phyloP scores from a whole-genome alignment of 1,139 yeast genomes.

The Scheffersomyces cryptocercus region DNA sequence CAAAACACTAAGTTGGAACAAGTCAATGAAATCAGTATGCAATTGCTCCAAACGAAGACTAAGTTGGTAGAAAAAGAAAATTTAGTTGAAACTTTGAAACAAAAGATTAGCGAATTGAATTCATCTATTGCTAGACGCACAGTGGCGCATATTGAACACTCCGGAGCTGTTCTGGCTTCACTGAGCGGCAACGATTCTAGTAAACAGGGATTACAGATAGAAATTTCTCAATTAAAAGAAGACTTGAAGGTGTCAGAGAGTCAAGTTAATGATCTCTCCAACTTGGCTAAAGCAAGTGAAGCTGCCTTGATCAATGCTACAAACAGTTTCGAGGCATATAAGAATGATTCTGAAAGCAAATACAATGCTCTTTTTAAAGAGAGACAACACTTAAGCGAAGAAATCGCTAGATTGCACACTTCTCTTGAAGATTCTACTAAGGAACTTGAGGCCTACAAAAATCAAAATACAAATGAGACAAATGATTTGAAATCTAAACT shows the following conservation, averaged over 20 bases:
- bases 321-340: conserved; percentile 37
- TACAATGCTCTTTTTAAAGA: conserved; percentile 21
- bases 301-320: conserved; percentile 41
- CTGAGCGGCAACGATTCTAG: conserved; percentile 5
- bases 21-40: conserved; percentile 49
- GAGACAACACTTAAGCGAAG: conserved; percentile 21
- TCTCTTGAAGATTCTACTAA: conserved; percentile 14
- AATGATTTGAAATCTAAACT: conserved; percentile 27
- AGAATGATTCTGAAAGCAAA: conserved; percentile 25
- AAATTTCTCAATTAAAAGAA: conserved; percentile 35
- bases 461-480: conserved; percentile 15
- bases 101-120: conserved; percentile 21
- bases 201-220: conserved; percentile 17
- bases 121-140: conserved; percentile 8
- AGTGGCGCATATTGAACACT: conserved; percentile 2
- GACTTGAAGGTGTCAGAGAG: conserved; percentile 40
- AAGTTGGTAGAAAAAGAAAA: conserved; percentile 34
- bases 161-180: background rate
- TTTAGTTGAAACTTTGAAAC: conserved; percentile 26
- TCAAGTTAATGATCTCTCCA: conserved; percentile 39
- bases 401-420: conserved; percentile 17
- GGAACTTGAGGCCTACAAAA: conserved; percentile 17
- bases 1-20: conserved; percentile 69
- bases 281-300: conserved; percentile 44
- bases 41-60: conserved; percentile 44